These are phyloP conservation scores for Pestalotiopsis sp. DNA, from an alignment of 2,329 filamentous ascomycete genomes.

Conservation along the genomic window DNA sequence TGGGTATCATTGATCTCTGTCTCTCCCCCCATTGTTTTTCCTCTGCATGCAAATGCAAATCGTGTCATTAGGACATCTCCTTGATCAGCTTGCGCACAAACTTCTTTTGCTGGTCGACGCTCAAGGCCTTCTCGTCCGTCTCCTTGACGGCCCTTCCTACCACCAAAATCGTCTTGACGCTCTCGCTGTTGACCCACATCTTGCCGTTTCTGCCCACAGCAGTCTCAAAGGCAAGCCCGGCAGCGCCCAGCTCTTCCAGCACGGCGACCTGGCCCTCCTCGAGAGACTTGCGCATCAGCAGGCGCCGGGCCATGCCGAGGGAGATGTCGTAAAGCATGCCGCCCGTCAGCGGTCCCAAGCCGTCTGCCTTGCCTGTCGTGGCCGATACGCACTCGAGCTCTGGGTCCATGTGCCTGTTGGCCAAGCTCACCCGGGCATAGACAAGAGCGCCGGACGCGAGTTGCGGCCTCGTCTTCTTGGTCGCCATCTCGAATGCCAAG, in stretches of 20 bases:
- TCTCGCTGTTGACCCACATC: slow-evolving; percentile 87
- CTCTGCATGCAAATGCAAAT: neutral
- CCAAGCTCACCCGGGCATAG: slow-evolving; percentile 81
- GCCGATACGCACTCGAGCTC: slow-evolving; percentile 90
- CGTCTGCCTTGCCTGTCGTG: slow-evolving; percentile 84
- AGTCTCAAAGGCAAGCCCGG: slow-evolving; percentile 87
- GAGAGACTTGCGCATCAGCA: slow-evolving; percentile 67
- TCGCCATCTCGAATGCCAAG: slow-evolving; percentile 89
- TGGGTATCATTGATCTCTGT: neutral
- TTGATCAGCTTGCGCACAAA: slow-evolving; percentile 68
- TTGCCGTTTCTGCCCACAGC: slow-evolving; percentile 91
- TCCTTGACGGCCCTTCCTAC: slow-evolving; percentile 79
- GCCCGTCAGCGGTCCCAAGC: slow-evolving; percentile 78
- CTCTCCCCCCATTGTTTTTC: neutral
- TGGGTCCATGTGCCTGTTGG: slow-evolving; percentile 81
- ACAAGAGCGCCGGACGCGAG: slow-evolving; percentile 77
- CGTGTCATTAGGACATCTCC: slow-evolving; percentile 46
- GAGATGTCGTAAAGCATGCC: slow-evolving; percentile 88
- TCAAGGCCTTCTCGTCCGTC: slow-evolving; percentile 71
- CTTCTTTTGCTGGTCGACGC: slow-evolving; percentile 69
- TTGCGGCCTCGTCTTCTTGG: slow-evolving; percentile 86
- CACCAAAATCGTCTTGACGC: slow-evolving; percentile 69
- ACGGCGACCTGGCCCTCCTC: slow-evolving; percentile 70
- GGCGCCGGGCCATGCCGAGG: slow-evolving; percentile 76
- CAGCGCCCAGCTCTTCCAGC: slow-evolving; percentile 75